These are phyloP conservation scores for Hypocrella siamensis DNA, from an alignment of 2,329 filamentous ascomycete species.

Conservation along the genomic window DNA sequence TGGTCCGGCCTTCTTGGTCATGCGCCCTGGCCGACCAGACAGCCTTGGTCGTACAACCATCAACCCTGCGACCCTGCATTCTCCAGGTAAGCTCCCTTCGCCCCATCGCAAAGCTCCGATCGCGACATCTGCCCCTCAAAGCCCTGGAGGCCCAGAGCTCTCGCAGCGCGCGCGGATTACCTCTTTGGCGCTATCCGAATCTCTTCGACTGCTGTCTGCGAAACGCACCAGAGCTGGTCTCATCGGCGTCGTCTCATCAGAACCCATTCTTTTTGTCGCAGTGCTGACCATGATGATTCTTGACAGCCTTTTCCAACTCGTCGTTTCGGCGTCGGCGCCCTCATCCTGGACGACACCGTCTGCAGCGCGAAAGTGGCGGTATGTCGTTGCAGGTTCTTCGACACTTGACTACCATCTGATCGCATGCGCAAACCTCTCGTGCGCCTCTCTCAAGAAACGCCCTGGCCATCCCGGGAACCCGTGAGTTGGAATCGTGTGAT, in stretches of 20 bases:
- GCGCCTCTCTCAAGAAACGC: no score
- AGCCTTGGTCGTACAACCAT: conserved; percentile 77
- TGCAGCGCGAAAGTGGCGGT: conserved; percentile 52
- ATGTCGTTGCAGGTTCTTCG: conserved; percentile 32
- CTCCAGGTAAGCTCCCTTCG: conserved; percentile 42
- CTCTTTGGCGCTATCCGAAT: no score
- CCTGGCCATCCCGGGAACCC: neutral
- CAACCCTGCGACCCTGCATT: conserved; percentile 76
- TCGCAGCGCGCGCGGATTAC: no score
- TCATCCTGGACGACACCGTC: conserved; percentile 46
- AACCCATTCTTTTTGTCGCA: conserved; percentile 1
- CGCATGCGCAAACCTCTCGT: no score
- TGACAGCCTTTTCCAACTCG: conserved; percentile 32
- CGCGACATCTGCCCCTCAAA: no score
- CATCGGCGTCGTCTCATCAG: neutral
- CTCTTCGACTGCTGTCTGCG: no score
- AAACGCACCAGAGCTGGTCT: no score
- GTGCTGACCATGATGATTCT: conserved; percentile 12
- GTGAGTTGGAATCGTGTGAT: conserved; percentile 3
- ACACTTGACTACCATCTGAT: conserved; percentile 5
- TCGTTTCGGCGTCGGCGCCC: conserved; percentile 56
- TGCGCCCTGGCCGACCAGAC: conserved; percentile 37
- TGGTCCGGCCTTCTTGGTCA: conserved; percentile 13
- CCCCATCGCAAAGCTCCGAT: neutral
- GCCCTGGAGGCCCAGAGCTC: no score